Evolutionary conservation across 202 grass and related monocot species (phyloP), one percentile per base, ranked within the genome.

Genomic region (Thinopyrum obtusiflorum): DNA sequence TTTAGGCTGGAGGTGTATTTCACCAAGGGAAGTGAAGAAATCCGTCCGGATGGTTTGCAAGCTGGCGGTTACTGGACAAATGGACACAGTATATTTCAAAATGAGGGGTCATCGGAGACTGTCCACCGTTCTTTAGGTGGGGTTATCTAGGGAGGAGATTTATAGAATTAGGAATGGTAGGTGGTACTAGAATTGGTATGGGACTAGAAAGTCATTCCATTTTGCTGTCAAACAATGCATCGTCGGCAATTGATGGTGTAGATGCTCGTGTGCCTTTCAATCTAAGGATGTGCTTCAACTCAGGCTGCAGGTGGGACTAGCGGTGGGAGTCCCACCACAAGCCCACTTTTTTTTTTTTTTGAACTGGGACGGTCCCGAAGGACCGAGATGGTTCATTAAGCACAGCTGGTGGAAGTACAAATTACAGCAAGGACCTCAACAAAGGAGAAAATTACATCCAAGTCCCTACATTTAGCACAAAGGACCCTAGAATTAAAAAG

Each of bases 81-180:
- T 76, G 47, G 73, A 29, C 73, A 55, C 29, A 55, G 77, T 81
- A 81, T 26, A 87, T 87, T 81, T 79, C 24, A 51, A 70, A 71
- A 84, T 42, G 33, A 85, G 44, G 62, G 77, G 77, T 70, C 47
- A 7, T 7, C 9, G 3, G 12, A 76, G 47, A 68, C 23, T 28
- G 55, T 90, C 74, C 75, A 61, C 23, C 27, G 28, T 83, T 75
- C 60, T 80, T 86, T 57, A 29, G 57, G 65, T 40, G 12, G 61
- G 57, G 21, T 87, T 68, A 14, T n/a, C 49, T 68, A 14, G 15
- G 6, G 82, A 61, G 47, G 65, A 62, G 27, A 55, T 39, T 24
- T 67, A 76, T 85, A 85, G 87, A 44, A 25, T 11, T 85, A 81
- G 77, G 70, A 18, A 53, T 18, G 49, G 17, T 53, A 53, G 49